Conservation (phyloP, 768 basidiomycete species). For the Pleurotus cornucopiae region DNA sequence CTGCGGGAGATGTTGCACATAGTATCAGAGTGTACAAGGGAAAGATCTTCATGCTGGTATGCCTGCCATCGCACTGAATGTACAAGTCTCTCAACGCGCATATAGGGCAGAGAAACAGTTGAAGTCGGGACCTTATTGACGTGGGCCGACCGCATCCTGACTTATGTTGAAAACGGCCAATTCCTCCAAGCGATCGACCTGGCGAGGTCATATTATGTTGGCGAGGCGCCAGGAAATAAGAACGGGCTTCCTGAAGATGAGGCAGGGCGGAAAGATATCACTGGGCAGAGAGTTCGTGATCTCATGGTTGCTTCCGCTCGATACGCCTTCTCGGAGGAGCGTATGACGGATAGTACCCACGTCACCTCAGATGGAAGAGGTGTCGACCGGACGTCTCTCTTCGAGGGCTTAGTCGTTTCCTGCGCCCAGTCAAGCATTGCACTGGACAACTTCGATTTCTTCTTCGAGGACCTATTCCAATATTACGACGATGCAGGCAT, state of each 20-base stretch:
- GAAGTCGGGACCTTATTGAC: constrained; percentile 83
- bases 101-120: constrained; percentile 61
- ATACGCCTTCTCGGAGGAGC: constrained; percentile 93
- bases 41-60: constrained; percentile 85
- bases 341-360: constrained; percentile 89
- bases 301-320: constrained; percentile 84
- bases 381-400: constrained; percentile 86
- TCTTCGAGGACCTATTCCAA: constrained; percentile 93
- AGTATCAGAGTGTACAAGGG: constrained; percentile 84
- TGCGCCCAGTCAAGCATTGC: constrained; percentile 79
- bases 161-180: constrained; percentile 79
- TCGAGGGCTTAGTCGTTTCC: constrained; percentile 79
- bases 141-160: constrained; percentile 92
- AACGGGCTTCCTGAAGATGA: constrained; percentile 78
- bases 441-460: constrained; percentile 75
- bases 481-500: constrained; percentile 84
- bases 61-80: constrained; percentile 19
- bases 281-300: constrained; percentile 73
- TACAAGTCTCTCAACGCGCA: not conserved
- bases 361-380: constrained; percentile 77
- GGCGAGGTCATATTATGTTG: constrained; percentile 75
- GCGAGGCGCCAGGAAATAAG: constrained; percentile 77
- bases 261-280: constrained; percentile 51
- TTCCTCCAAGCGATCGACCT: constrained; percentile 90
- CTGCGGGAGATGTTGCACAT: constrained; percentile 53